A percentile compares a stretch with the other conserved stretches of the same genome.
phyloP scores from a whole-genome alignment of 2,329 filamentous ascomycete genomes.

The Aaosphaeria arxii region DNA sequence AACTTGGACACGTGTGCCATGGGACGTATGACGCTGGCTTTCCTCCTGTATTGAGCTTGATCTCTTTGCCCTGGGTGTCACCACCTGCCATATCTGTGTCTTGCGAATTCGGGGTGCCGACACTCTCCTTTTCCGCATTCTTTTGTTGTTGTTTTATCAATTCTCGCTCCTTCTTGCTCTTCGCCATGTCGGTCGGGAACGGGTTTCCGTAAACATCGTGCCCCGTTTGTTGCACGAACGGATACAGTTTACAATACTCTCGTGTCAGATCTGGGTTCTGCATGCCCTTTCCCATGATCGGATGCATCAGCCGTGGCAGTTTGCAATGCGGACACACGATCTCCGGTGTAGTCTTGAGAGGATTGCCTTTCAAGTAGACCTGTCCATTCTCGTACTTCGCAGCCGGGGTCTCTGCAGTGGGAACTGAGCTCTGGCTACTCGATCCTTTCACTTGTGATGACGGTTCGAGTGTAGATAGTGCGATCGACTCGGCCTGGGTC shows the following conservation, averaged over 20 bases:
- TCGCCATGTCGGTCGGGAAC: slow-evolving; percentile 71
- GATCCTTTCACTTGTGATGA: slow-evolving; percentile 26
- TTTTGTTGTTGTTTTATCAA: slow-evolving; percentile 42
- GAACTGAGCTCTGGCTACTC: slow-evolving; percentile 51
- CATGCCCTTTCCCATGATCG: slow-evolving; percentile 67
- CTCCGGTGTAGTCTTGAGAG: slow-evolving; percentile 66
- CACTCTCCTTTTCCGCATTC: slow-evolving; percentile 41
- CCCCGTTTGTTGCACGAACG: slow-evolving; percentile 72
- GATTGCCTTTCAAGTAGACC: slow-evolving; percentile 68
- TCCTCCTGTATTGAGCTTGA: slow-evolving; percentile 49
- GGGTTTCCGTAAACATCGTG: slow-evolving; percentile 82
- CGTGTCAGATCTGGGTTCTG: slow-evolving; percentile 57
- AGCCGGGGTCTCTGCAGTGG: slow-evolving; percentile 58
- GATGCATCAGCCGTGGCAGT: slow-evolving; percentile 69
- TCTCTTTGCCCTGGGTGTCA: slow-evolving; percentile 35
- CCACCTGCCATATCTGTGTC: slow-evolving; percentile 38
- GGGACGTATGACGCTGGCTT: slow-evolving; percentile 47
- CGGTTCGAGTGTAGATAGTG: slow-evolving; percentile 34
- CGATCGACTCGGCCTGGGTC: slow-evolving; percentile 41
- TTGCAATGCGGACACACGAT: slow-evolving; percentile 73
- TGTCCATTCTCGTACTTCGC: slow-evolving; percentile 68
- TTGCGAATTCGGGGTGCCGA: slow-evolving; percentile 45
- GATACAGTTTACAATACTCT: slow-evolving; percentile 76
- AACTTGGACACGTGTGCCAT: slow-evolving; percentile 58
- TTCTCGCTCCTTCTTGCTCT: slow-evolving; percentile 72